Evolutionary conservation across 352 stramenopile genomes (phyloP), one percentile per base, ranked within the genome.

Genomic region (Globisporangium canariense): DNA sequence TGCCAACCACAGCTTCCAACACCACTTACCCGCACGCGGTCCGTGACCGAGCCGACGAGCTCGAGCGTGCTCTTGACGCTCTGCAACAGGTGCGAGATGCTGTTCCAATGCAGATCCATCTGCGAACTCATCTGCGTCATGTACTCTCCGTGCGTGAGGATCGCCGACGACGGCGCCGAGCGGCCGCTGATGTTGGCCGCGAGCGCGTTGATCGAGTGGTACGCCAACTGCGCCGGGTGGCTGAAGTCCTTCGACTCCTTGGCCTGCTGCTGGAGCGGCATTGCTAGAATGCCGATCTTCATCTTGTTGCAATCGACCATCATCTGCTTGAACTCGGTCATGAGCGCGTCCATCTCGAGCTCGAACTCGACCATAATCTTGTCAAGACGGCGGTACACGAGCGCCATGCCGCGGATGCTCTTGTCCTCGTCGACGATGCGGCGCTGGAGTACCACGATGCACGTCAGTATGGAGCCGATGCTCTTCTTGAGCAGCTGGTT

Each of bases 41-140:
- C 75, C 53, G 81, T 71, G 55, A 88, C 84, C 11, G 74, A 89
- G 1, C 60, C 63, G 2, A 95, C 81, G 22, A 82, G 66, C 61
- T 90, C 83, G 51, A 89, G 67, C 32, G 81, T 88, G 55, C 82
- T 80, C 65, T 90, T 89, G 60, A 95, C 65, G 51, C 82, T 95
- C 63, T 93, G 79, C 49, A 91, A 76, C 47, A 95, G 65, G 67
- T 91, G 81, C 64, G 81, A 89, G 67, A 93, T 86, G 66, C 83
- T 93, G 74, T 91, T 91, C 81, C 83, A 92, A 76, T 95, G 86
- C 62, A 93, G 70, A 74, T 93, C 86, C 72, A 95, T 74, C 64
- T 93, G 83, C 69, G 84, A 86, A 51, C 74, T 80, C 64, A 95
- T 79, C 67, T 93, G 84, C n/a, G 84, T 87, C 86, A 95, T 95